phyloP scores from a whole-genome alignment of 2,329 filamentous ascomycete genomes.

The Nannizzia gypsea region DNA sequence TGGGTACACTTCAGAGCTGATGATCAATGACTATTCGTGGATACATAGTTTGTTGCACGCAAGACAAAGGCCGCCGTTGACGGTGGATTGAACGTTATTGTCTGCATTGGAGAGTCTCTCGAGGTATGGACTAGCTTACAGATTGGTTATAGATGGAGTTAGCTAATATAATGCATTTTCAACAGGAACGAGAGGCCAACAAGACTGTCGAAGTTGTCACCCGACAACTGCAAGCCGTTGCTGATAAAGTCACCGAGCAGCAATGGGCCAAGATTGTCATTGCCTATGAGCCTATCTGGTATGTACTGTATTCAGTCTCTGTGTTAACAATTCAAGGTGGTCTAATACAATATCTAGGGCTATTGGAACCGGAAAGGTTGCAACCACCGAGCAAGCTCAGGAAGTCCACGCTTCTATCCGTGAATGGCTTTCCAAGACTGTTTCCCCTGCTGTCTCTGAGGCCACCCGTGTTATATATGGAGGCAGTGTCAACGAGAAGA shows the following conservation, averaged over 20 bases:
- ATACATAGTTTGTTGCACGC: constrained; percentile 59
- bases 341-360: constrained; percentile 34
- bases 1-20: not conserved
- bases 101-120: constrained; percentile 93
- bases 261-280: constrained; percentile 94
- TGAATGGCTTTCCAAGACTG: constrained; percentile 63
- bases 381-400: constrained; percentile 78
- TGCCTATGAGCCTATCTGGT: constrained; percentile 99
- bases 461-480: constrained; percentile 92
- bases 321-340: not conserved
- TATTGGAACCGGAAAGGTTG: constrained; percentile 85
- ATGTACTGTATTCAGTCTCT: constrained; percentile 18
- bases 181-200: constrained; percentile 63
- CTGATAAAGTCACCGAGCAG: constrained; percentile 51
- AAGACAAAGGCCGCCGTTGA: constrained; percentile 93
- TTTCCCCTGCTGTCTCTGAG: constrained; percentile 68
- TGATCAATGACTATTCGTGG: constrained; percentile 4
- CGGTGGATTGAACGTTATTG: constrained; percentile 78
- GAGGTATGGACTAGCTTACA: constrained; percentile 39
- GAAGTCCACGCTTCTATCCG: constrained; percentile 89
- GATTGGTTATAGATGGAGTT: not conserved
- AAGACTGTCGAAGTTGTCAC: constrained; percentile 66
- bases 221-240: constrained; percentile 70
- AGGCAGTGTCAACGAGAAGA: constrained; percentile 95
- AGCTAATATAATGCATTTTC: constrained; percentile 3